Base-by-base conservation (phyloP, 495 filamentous ascomycete species). In the Daldinia decipiens region DNA sequence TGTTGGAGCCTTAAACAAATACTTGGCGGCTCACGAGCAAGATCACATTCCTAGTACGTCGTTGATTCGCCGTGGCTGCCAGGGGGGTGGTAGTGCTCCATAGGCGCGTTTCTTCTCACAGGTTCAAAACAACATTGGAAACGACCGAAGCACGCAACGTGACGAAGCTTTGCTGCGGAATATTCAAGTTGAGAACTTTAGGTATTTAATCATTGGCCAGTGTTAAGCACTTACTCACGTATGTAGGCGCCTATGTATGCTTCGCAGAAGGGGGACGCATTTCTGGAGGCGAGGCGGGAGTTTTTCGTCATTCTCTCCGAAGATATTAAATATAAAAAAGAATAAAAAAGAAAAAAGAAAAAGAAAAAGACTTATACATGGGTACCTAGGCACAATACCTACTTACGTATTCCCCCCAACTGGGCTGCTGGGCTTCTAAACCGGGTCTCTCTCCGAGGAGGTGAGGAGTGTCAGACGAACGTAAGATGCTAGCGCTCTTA, bases 81-180 rank as follows among this genome's bases (percentile, higher is more conserved):
- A 69, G 58, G 70, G 70, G 6, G 40, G 32, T 32, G 31, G 31
- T 32, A 2, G 8, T 45, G 61, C n/a, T 29, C 58, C 57, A 21
- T 32, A 38, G 61, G 47, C 70, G 70, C 65, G 70, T 73, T 68
- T 73, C 65, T 68, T 65, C 60, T 73, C 61, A 66, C 70, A 66
- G 65, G 70, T 66, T 40, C 70, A 73, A 73, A 73, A 73, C 70
- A 73, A 73, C 65, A 73, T 62, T 69, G 53, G 70, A 68, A 73
- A 73, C 64, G 39, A 11, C 39, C 27, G 62, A 58, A 47, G 64
- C 63, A 72, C 65, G 70, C 65, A 72, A 68, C 32, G 55, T 72
- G 65, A 68, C 70, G 62, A 67, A 56, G 43, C 60, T 51, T 52
- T 15, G 34, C 31, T 59, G 50, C 60, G 64, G 70, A 68, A 65